Evolutionary conservation across 2,329 filamentous ascomycete genomes (phyloP).

Genomic region (Aulographum hederae): DNA sequence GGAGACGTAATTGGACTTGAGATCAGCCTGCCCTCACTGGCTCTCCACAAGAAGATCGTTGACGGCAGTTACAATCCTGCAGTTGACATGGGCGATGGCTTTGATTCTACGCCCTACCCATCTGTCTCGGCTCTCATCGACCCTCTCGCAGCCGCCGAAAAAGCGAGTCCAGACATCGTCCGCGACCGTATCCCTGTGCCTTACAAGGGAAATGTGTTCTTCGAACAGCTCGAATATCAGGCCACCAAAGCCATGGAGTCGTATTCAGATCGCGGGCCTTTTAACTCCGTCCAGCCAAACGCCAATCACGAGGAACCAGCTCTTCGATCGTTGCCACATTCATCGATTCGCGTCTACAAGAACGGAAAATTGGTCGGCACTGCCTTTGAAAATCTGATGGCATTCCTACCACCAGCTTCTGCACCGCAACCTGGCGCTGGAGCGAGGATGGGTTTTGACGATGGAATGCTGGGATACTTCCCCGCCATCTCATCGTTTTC

Average conservation of each 20-base stretch:
- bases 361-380: slow-evolving; percentile 78
- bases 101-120: slow-evolving; percentile 10
- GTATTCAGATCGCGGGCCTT: slow-evolving; percentile 28
- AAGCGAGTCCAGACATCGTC: slow-evolving; percentile 62
- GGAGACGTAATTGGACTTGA: slow-evolving; percentile 91
- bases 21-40: slow-evolving; percentile 73
- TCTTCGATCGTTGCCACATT: slow-evolving; percentile 74
- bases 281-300: slow-evolving; percentile 43
- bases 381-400: slow-evolving; percentile 70
- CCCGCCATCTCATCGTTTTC: slow-evolving; percentile 84
- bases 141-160: slow-evolving; percentile 22
- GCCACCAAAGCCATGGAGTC: slow-evolving; percentile 72
- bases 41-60: slow-evolving; percentile 74
- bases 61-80: slow-evolving; percentile 75
- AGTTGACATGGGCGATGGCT: slow-evolving; percentile 46
- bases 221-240: slow-evolving; percentile 83
- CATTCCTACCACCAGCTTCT: slow-evolving; percentile 82
- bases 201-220: slow-evolving; percentile 85
- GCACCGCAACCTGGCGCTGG: slow-evolving; percentile 52
- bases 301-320: slow-evolving; percentile 55
- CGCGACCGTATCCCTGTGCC: slow-evolving; percentile 89
- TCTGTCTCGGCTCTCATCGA: slow-evolving; percentile 16
- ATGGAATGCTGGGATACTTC: slow-evolving; percentile 90
- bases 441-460: slow-evolving; percentile 73
- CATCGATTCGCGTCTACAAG: slow-evolving; percentile 77